Evolutionary conservation across 2,329 filamentous ascomycete species (phyloP).

Genomic region (Colletotrichum sojae): DNA sequence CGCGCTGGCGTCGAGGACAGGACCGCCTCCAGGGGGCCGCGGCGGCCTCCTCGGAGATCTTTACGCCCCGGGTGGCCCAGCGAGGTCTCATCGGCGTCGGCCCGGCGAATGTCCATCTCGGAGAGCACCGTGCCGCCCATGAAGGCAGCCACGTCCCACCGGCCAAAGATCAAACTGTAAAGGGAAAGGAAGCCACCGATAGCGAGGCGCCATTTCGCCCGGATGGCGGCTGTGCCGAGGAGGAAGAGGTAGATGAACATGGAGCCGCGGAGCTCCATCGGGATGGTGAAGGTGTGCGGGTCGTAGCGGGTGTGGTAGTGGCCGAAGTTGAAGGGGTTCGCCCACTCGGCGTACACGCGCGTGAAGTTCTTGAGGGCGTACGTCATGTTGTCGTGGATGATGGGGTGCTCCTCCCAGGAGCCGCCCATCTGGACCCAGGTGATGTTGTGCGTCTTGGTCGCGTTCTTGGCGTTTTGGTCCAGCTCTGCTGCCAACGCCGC

Average conservation of each 20-base stretch:
- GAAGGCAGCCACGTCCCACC: conserved; percentile 59
- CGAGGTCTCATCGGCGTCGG: conserved; percentile 28
- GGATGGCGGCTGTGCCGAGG: conserved; percentile 54
- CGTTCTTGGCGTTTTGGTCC: conserved; percentile 50
- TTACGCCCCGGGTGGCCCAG: conserved; percentile 40
- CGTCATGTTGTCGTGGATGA: conserved; percentile 55
- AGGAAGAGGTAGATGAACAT: conserved; percentile 58
- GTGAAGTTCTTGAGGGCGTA: conserved; percentile 56
- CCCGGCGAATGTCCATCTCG: conserved; percentile 52
- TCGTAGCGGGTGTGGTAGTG: conserved; percentile 57
- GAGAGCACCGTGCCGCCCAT: conserved; percentile 54
- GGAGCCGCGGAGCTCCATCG: conserved; percentile 58
- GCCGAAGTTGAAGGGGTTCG: conserved; percentile 57
- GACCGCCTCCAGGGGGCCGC: conserved; percentile 29
- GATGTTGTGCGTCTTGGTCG: conserved; percentile 51
- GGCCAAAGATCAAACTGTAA: conserved; percentile 52
- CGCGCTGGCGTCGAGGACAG: conserved; percentile 42
- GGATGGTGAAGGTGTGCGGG: conserved; percentile 58
- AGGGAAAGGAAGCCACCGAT: conserved; percentile 49
- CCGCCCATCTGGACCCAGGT: conserved; percentile 56
- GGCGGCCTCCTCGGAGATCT: conserved; percentile 20
- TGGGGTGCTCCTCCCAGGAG: conserved; percentile 58
- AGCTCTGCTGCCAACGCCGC: conserved; percentile 6
- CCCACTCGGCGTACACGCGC: conserved; percentile 55
- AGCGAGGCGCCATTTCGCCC: conserved; percentile 50